These are phyloP conservation scores for Rutstroemia sydowiana DNA, from an alignment of 2,329 filamentous ascomycete species.

Conservation along the genomic window DNA sequence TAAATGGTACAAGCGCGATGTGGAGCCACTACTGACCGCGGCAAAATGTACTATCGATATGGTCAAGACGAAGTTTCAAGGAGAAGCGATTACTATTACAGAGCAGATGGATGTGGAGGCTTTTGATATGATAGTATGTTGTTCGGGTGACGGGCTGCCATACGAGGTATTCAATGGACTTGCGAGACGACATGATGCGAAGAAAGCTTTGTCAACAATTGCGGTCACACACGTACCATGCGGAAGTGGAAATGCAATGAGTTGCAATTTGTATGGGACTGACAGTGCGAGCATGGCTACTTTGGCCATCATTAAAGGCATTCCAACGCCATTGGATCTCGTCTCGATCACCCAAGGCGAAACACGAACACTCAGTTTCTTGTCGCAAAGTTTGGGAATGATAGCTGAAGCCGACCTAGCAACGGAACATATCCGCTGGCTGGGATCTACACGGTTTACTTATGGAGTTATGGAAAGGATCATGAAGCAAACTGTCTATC, in stretches of 20 bases:
- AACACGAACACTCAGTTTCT: conserved; percentile 70
- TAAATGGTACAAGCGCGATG: conserved; percentile 65
- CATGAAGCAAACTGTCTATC: conserved; percentile 70
- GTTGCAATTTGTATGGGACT: conserved; percentile 81
- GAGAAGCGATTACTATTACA: conserved; percentile 73
- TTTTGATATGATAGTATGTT: conserved; percentile 81
- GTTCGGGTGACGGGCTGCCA: conserved; percentile 85
- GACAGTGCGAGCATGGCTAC: conserved; percentile 68
- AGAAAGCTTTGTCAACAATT: conserved; percentile 64
- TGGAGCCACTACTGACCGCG: conserved; percentile 75
- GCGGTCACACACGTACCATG: conserved; percentile 85
- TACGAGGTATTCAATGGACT: conserved; percentile 95
- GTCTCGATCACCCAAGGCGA: conserved; percentile 80
- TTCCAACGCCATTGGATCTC: conserved; percentile 77
- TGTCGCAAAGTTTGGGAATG: conserved; percentile 84
- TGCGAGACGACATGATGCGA: conserved; percentile 67
- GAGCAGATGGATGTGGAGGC: conserved; percentile 67
- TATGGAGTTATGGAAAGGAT: conserved; percentile 75
- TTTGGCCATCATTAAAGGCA: conserved; percentile 77
- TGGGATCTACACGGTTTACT: conserved; percentile 80
- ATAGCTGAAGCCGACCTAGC: conserved; percentile 84
- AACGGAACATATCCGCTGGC: conserved; percentile 88
- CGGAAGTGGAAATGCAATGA: conserved; percentile 91
- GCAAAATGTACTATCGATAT: conserved; percentile 72
- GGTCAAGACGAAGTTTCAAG: conserved; percentile 60